Conservation (phyloP, 208 protist genomes). For the Trypanosoma lewisi region DNA sequence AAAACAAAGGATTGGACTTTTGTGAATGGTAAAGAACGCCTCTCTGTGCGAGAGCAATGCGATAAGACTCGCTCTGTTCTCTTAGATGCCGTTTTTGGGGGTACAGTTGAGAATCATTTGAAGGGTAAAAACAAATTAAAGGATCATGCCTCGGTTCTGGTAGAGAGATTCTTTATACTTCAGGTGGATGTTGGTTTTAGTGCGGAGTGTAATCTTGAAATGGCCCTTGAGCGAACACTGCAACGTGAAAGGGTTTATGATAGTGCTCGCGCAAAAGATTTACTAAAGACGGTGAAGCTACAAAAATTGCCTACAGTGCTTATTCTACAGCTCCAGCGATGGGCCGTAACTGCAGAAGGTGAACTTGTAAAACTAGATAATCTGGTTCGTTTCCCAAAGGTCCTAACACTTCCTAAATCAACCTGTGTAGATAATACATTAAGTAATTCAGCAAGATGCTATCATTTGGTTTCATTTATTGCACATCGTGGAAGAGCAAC, state of each 20-base stretch:
- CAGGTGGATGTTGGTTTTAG: constrained; percentile 65
- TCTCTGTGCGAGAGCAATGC: constrained; percentile 49
- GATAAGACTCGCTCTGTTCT: constrained; percentile 44
- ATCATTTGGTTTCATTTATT: constrained; percentile 65
- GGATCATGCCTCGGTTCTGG: constrained; percentile 53
- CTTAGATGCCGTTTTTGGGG: constrained; percentile 58
- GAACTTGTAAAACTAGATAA: constrained; percentile 87
- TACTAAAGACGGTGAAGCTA: constrained; percentile 65
- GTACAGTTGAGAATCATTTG: constrained; percentile 66
- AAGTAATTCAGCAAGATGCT: constrained; percentile 40
- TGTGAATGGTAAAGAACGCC: constrained; percentile 56
- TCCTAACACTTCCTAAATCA: constrained; percentile 49
- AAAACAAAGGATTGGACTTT: constrained; percentile 63
- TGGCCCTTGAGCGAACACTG: constrained; percentile 63
- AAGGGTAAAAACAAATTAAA: constrained; percentile 55
- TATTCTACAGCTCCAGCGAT: constrained; percentile 72
- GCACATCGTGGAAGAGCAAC: constrained; percentile 56
- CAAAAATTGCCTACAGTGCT: constrained; percentile 57
- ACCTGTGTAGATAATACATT: constrained; percentile 50
- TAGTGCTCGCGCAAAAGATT: constrained; percentile 39
- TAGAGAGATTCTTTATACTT: constrained; percentile 68
- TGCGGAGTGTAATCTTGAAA: constrained; percentile 60
- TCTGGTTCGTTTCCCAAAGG: constrained; percentile 46
- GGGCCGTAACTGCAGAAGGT: constrained; percentile 80
- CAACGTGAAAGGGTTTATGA: constrained; percentile 64